Base-by-base conservation (phyloP, 352 stramenopile species). In the Peronospora tabacina region DNA sequence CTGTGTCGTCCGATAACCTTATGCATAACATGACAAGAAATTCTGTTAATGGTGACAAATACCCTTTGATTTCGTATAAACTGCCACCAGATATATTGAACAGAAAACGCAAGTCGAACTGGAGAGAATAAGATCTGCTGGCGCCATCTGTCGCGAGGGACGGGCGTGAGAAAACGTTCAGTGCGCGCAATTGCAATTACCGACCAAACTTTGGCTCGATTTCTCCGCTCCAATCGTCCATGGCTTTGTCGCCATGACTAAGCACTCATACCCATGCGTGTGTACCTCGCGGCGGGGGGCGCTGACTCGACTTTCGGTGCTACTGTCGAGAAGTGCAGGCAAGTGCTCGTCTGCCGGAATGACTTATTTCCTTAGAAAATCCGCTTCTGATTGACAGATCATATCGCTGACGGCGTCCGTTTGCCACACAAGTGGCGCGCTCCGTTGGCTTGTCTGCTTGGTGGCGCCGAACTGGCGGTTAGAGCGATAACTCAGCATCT, bases 81-180 rank as follows among this genome's bases (percentile, higher is more conserved):
- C 22, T 13, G 2, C 7, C 7, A 16, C 15, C 24, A 5, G n/a
- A 10, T 7, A 42, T 42, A 26, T n/a, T 15, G 13, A 13, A 7
- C 15, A 39, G 8, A 41, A 30, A 16, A 16, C 7, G 12, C 8
- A 4, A 28, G 20, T 38, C 8, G 8, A 7, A 30, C 11, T 36
- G 13, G 0, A 0, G 4, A 50, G 60, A 68, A 68, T 68, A 68
- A 68, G 60, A 68, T 68, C 49, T 28, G 60, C 47, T 48, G 55
- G 36, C 47, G 40, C 42, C 63, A 65, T 47, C 22, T 28, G 45
- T 61, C 19, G 30, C 39, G 40, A 41, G 49, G 15, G 41, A 47
- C 41, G 24, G 40, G 41, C 29, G 41, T 37, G 55, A 58, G 49
- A 66, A 69, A 69, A 59, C 44, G 56, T 65, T 64, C 60, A 69